Percentiles rank a stretch among this genome's conserved stretches.
These are phyloP conservation scores for Albizia julibrissin DNA, from an alignment of 306 rosid species.

Conservation along the genomic window DNA sequence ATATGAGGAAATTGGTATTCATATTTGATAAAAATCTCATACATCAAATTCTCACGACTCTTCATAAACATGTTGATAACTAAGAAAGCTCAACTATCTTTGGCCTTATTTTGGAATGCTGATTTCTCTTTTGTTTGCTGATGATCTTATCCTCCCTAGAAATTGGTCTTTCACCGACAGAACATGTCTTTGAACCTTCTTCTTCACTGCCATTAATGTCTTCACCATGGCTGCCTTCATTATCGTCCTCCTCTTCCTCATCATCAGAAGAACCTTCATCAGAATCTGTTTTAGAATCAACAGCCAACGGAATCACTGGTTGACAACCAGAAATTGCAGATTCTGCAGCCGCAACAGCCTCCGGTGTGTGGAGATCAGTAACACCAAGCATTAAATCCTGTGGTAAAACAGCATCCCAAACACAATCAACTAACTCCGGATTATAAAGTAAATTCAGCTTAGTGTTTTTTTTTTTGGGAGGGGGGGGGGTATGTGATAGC, in stretches of 20 bases:
- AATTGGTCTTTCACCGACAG: slow-evolving; percentile 28
- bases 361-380: slow-evolving; percentile 84
- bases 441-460: too few species aligned
- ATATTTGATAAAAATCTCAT: slow-evolving; percentile 1
- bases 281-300: slow-evolving; percentile 49
- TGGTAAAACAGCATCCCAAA: neutral
- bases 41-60: neutral
- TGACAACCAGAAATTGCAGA: slow-evolving; percentile 63
- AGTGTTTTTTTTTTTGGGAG: too few species aligned
- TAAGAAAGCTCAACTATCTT: slow-evolving; percentile 67
- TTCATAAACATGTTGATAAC: neutral
- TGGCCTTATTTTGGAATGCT: slow-evolving; percentile 45
- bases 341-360: slow-evolving; percentile 93
- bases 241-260: slow-evolving; percentile 21
- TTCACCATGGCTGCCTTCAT: slow-evolving; percentile 19
- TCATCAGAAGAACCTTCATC: slow-evolving; percentile 49
- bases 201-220: neutral
- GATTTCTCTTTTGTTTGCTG: slow-evolving; percentile 35
- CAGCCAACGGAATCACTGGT: slow-evolving; percentile 50
- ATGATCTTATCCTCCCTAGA: slow-evolving; percentile 20
- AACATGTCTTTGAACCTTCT: slow-evolving; percentile 25
- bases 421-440: neutral
- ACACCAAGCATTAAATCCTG: slow-evolving; percentile 32
- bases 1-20: neutral
- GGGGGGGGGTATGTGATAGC: too few species aligned